Evolutionary conservation across 2,329 filamentous ascomycete genomes (phyloP).

Genomic region (Ophidiomyces ophidiicola): DNA sequence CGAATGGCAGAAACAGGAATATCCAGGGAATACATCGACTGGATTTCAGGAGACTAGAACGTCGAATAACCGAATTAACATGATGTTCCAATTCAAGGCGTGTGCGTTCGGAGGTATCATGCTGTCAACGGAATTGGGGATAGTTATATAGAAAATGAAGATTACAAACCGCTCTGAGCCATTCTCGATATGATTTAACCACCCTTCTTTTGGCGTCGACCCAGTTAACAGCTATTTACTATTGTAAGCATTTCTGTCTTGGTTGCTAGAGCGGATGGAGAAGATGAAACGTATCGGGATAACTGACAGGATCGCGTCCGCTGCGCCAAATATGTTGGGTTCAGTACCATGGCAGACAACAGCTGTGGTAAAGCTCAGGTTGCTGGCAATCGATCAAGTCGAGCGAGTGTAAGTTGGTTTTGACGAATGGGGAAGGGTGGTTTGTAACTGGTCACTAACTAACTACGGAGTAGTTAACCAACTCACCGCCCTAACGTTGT

Average conservation of each 20-base stretch:
- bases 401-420: background rate
- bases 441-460: too few species aligned
- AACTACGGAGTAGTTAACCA: too few species aligned
- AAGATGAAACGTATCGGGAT: slow-evolving; percentile 3
- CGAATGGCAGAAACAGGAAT: slow-evolving; percentile 77
- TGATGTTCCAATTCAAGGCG: too few species aligned
- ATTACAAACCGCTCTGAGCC: slow-evolving; percentile 80
- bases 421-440: background rate
- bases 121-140: too few species aligned
- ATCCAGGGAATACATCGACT: slow-evolving; percentile 90
- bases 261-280: slow-evolving; percentile 1
- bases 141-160: slow-evolving; percentile 2
- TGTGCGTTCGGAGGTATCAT: too few species aligned
- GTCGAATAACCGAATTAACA: background rate
- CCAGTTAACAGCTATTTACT: slow-evolving; percentile 71
- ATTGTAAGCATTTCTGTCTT: too few species aligned
- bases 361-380: background rate
- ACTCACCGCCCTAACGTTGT: slow-evolving; percentile 6
- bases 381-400: background rate
- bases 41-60: slow-evolving; percentile 79
- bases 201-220: slow-evolving; percentile 77
- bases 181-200: slow-evolving; percentile 80
- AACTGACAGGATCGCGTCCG: slow-evolving; percentile 64
- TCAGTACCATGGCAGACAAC: slow-evolving; percentile 59
- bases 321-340: slow-evolving; percentile 82